These are phyloP conservation scores for Dalechampia spathulata DNA, from an alignment of 441 rosid genomes.

Conservation along the genomic window DNA sequence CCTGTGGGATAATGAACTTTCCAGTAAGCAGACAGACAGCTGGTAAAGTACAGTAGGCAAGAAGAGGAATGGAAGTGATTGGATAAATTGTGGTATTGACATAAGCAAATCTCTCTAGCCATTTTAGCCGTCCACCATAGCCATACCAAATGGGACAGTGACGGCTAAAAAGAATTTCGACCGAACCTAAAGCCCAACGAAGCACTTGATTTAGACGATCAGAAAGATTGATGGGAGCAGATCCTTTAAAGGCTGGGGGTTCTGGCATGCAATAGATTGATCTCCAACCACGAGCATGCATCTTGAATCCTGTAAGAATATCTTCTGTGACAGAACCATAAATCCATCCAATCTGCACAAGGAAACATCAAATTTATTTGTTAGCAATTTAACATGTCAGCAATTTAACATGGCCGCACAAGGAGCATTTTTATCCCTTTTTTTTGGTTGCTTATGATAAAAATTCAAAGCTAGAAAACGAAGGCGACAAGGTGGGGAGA, in stretches of 20 bases:
- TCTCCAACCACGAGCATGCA: constrained; percentile 99
- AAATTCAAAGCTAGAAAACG: too few species aligned
- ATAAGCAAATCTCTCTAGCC: constrained; percentile 93
- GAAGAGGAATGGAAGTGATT: constrained; percentile 81
- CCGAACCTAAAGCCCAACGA: constrained; percentile 99
- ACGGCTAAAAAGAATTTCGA: constrained; percentile 95
- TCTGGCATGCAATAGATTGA: constrained; percentile 98
- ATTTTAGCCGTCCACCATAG: constrained; percentile 79
- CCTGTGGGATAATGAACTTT: constrained; percentile 99
- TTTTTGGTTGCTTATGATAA: too few species aligned
- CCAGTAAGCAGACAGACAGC: constrained; percentile 95
- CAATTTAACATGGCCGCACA: background rate
- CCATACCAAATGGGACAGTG: constrained; percentile 99
- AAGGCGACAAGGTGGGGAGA: too few species aligned
- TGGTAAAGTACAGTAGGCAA: constrained; percentile 82
- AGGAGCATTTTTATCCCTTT: background rate
- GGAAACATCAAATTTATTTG: constrained; percentile 7
- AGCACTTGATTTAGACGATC: constrained; percentile 99
- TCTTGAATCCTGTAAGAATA: constrained; percentile 97
- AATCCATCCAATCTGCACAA: constrained; percentile 94
- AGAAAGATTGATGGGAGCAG: constrained; percentile 98
- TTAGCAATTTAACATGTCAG: background rate
- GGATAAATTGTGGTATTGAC: constrained; percentile 95
- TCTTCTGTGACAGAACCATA: constrained; percentile 99
- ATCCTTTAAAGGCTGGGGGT: constrained; percentile 90